Conservation (phyloP, 192 early-diverging fungal species). For the Mortierella claussenii region DNA sequence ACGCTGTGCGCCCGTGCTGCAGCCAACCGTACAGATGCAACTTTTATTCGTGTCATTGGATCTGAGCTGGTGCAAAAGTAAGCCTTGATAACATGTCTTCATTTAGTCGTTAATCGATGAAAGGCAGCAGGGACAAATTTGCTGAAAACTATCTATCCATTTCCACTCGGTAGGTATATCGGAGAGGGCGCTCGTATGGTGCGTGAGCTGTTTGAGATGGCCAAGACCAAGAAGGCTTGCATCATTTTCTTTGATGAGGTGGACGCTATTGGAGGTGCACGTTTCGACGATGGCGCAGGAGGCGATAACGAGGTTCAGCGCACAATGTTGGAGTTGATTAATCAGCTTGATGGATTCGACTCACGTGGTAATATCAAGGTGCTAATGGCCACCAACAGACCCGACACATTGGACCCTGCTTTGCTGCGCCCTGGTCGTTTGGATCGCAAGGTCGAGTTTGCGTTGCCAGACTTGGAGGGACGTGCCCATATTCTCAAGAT, state of each 20-base stretch:
- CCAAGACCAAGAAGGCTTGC: slow-evolving; percentile 99
- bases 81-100: not conserved
- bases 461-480: slow-evolving; percentile 95
- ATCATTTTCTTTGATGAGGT: slow-evolving; percentile 99
- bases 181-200: slow-evolving; percentile 99
- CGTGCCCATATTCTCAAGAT: slow-evolving; percentile 98
- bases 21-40: slow-evolving; percentile 99
- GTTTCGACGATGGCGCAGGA: slow-evolving; percentile 98
- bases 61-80: slow-evolving; percentile 98
- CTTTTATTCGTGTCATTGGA: slow-evolving; percentile 99
- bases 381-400: slow-evolving; percentile 97
- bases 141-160: not conserved
- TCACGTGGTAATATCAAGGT: slow-evolving; percentile 99
- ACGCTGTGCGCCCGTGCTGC: slow-evolving; percentile 98
- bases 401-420: slow-evolving; percentile 98
- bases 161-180: slow-evolving; percentile 72
- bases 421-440: slow-evolving; percentile 97
- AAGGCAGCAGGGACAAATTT: not conserved
- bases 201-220: slow-evolving; percentile 99
- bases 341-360: slow-evolving; percentile 99
- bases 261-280: slow-evolving; percentile 97
- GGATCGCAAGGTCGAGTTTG: slow-evolving; percentile 98
- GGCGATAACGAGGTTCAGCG: slow-evolving; percentile 99
- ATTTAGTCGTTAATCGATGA: not conserved
- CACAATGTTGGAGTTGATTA: slow-evolving; percentile 99